Conservation (phyloP, 1,139 yeast species). For the Candida tropicalis region DNA sequence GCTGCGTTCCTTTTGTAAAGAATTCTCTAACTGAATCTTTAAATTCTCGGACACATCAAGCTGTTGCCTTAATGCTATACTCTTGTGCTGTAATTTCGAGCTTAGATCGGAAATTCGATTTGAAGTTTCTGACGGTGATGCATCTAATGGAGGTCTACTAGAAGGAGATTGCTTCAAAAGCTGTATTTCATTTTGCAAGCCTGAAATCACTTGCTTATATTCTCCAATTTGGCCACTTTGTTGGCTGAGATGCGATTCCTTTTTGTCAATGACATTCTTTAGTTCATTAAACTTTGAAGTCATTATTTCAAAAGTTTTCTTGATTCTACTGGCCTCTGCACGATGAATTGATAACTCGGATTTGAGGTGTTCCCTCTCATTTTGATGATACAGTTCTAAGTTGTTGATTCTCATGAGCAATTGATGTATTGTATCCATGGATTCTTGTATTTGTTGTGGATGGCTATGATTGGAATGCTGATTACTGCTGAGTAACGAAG, state of each 20-base stretch:
- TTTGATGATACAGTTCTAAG: too few relatives aligned
- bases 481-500: neutral
- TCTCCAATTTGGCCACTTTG: constrained; percentile 21
- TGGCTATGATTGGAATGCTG: too few relatives aligned
- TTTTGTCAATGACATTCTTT: neutral
- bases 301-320: constrained; percentile 22
- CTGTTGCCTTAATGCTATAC: constrained; percentile 23
- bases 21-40: constrained; percentile 37
- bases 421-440: constrained; percentile 23
- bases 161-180: constrained; percentile 12
- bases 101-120: constrained; percentile 31
- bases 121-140: too few relatives aligned
- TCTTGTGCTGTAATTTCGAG: constrained; percentile 30
- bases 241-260: constrained; percentile 1
- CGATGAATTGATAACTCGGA: too few relatives aligned
- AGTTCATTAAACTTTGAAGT: constrained; percentile 24
- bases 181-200: constrained; percentile 35
- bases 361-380: too few relatives aligned
- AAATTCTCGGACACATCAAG: constrained; percentile 25
- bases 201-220: constrained; percentile 34
- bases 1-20: constrained; percentile 51
- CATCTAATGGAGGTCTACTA: too few relatives aligned
- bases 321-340: constrained; percentile 25
- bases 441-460: constrained; percentile 14
- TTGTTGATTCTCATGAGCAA: constrained; percentile 13